These are phyloP conservation scores for Candida montana DNA, from an alignment of 805 yeast genomes.

Conservation along the genomic window DNA sequence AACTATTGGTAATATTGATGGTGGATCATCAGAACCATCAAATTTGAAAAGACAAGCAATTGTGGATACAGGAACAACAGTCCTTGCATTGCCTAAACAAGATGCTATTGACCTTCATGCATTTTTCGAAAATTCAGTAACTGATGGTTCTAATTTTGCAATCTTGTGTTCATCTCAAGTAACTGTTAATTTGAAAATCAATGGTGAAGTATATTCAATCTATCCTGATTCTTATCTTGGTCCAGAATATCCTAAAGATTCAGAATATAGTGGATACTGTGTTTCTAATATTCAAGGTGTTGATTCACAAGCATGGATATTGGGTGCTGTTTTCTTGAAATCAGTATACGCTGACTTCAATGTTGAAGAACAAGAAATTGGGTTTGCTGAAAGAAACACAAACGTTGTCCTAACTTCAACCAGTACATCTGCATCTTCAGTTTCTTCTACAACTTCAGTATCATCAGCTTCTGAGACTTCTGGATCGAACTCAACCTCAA, in stretches of 20 bases:
- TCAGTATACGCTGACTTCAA: slow-evolving; percentile 55
- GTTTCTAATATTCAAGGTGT: slow-evolving; percentile 61
- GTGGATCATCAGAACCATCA: slow-evolving; percentile 7
- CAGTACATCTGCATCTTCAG: slow-evolving; percentile 1
- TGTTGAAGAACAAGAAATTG: slow-evolving; percentile 42
- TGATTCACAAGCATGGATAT: slow-evolving; percentile 46
- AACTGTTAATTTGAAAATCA: slow-evolving; percentile 37
- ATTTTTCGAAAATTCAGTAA: slow-evolving; percentile 41
- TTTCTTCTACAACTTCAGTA: neutral
- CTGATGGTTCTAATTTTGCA: slow-evolving; percentile 62
- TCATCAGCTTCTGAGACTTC: neutral
- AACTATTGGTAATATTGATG: slow-evolving; percentile 3
- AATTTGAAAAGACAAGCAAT: slow-evolving; percentile 36
- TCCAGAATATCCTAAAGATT: slow-evolving; percentile 32
- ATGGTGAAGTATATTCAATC: slow-evolving; percentile 40
- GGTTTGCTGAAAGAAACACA: slow-evolving; percentile 44
- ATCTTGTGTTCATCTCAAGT: slow-evolving; percentile 48
- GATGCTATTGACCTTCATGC: slow-evolving; percentile 54
- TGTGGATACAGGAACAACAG: slow-evolving; percentile 65
- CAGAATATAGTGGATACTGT: slow-evolving; percentile 45
- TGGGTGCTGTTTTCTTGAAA: slow-evolving; percentile 59
- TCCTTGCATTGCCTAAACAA: slow-evolving; percentile 46
- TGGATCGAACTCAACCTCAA: neutral
- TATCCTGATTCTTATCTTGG: slow-evolving; percentile 45
- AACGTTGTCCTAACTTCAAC: slow-evolving; percentile 25